Evolutionary conservation across 192 early-diverging fungal genomes (phyloP).

Genomic region (Phycomyces blakesleeanus): DNA sequence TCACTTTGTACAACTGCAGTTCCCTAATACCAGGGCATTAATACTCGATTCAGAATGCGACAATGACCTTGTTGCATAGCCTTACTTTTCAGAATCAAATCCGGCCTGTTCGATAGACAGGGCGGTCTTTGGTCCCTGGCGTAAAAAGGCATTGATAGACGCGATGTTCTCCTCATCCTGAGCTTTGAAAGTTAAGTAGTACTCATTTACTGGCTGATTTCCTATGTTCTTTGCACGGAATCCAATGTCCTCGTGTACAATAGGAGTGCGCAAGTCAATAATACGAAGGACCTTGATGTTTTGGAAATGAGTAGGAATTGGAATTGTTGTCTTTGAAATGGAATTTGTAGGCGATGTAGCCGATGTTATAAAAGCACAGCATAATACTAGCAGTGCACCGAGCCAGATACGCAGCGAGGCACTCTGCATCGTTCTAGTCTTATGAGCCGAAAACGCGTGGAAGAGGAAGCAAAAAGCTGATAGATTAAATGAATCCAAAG

Average conservation of each 20-base stretch:
- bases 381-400: neutral
- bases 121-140: slow-evolving; percentile 37
- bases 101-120: slow-evolving; percentile 33
- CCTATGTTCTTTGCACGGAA: slow-evolving; percentile 42
- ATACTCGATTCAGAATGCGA: neutral
- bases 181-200: slow-evolving; percentile 44
- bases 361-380: neutral
- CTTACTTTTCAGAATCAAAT: slow-evolving; percentile 26
- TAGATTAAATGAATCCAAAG: neutral
- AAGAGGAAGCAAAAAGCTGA: neutral
- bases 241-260: slow-evolving; percentile 48
- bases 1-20: slow-evolving; percentile 48
- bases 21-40: slow-evolving; percentile 16
- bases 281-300: slow-evolving; percentile 59
- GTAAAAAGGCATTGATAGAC: slow-evolving; percentile 35
- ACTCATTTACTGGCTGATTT: slow-evolving; percentile 34
- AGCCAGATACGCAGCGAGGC: neutral
- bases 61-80: neutral
- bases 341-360: neutral
- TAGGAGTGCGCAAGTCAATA: slow-evolving; percentile 53
- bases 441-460: neutral
- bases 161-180: slow-evolving; percentile 31
- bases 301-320: slow-evolving; percentile 36
- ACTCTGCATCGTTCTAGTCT: neutral
- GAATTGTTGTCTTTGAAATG: slow-evolving; percentile 4